A percentile compares a stretch with the other conserved stretches of the same genome.
These are phyloP conservation scores for Funneliformis mosseae DNA, from an alignment of 192 early-diverging fungal genomes.

Conservation along the genomic window DNA sequence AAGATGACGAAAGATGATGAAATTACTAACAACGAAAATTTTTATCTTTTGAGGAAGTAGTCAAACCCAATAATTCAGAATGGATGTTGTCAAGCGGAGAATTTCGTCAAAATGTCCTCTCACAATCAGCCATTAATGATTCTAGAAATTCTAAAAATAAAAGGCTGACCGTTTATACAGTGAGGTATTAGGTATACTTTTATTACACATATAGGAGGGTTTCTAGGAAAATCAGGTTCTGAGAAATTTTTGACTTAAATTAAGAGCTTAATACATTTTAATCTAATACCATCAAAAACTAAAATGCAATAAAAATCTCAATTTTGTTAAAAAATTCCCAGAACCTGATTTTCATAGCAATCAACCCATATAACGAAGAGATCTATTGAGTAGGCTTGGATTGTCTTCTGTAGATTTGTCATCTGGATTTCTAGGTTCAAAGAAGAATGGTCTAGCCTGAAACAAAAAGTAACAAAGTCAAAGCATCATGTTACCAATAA, in stretches of 20 bases:
- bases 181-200: conserved; percentile 7
- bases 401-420: conserved; percentile 29
- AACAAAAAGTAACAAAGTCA: background rate
- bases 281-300: too few species aligned
- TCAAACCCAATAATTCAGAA: conserved; percentile 5
- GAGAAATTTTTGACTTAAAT: too few species aligned
- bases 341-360: too few species aligned
- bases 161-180: background rate
- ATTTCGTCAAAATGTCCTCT: background rate
- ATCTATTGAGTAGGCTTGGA: conserved; percentile 29
- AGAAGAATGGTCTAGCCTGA: conserved; percentile 20
- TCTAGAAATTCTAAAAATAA: background rate
- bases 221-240: too few species aligned
- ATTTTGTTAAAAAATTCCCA: too few species aligned
- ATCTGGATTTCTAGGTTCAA: conserved; percentile 31
- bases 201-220: too few species aligned
- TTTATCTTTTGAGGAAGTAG: background rate
- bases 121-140: background rate
- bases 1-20: background rate
- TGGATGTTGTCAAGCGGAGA: conserved; percentile 18
- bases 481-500: background rate
- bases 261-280: too few species aligned
- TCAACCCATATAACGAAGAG: background rate
- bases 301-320: too few species aligned
- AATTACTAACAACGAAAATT: background rate